Evolutionary conservation across 2,329 filamentous ascomycete genomes (phyloP), one percentile per base, ranked within the genome.

Genomic region (Emergomyces africanus): DNA sequence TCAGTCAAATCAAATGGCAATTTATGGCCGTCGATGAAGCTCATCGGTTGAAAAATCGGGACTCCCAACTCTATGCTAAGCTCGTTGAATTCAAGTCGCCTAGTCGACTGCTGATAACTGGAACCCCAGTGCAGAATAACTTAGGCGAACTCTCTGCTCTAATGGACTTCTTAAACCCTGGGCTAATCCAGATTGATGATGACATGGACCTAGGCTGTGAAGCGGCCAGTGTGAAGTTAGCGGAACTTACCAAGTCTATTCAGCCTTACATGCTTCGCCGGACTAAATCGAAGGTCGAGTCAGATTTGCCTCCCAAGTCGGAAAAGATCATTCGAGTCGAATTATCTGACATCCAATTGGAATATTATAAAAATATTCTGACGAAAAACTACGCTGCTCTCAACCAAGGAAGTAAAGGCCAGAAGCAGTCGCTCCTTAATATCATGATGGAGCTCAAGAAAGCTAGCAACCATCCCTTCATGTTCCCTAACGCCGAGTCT

Each of bases 381-480:
- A 97, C 94, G 0, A 86, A 92, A 68, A 99, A 99, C 70, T 99
- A 99, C 68, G 85, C 90, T 35, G 94, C 92, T 2, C 80, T 99
- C 37, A 96, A 95, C 66, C 89, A 96, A 68, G 92, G 90, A 51
- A 86, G 87, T 50, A 89, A 84, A 61, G 94, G 92, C 5, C 89
- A 95, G 72, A 97, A 96, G 74, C 92, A 95, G 65, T 97, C 92
- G 0, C 77, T 99, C 15, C 78, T 99, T 63, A 99, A 99, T 74
- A 94, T 99, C 71, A 96, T 99, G 84, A 99, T 99, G 94, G 94
- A 99, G 73, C 75, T 99, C 68, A 99, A 99, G 78, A 99, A 99
- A 74, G 90, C 94, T 71, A 97, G 92, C 76, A 99, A 99, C 68
- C 94, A 99, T 70, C 92, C 94, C 0, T 95, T 96, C 76, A 95